Percentiles rank a stretch among this genome's conserved stretches.
Conservation (phyloP, 2,329 filamentous ascomycete genomes). For the Aspergillus persii region DNA sequence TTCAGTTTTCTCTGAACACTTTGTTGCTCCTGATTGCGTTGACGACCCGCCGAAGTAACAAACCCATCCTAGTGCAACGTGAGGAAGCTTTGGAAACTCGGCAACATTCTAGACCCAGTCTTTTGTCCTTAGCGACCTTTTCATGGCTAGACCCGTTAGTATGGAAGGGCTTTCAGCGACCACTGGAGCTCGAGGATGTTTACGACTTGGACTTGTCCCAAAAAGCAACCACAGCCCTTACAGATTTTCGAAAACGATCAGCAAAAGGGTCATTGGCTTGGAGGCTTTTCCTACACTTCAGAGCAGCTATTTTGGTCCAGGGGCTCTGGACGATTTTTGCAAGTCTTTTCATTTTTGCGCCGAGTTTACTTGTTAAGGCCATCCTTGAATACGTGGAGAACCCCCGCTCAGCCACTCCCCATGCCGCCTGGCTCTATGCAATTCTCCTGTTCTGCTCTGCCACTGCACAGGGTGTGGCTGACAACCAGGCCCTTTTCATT, state of each 20-base stretch:
- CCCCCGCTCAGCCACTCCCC: conserved; percentile 69
- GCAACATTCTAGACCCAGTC: conserved; percentile 82
- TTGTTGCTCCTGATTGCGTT: conserved; percentile 73
- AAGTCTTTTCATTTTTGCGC: conserved; percentile 82
- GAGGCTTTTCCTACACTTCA: conserved; percentile 84
- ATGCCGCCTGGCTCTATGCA: conserved; percentile 94
- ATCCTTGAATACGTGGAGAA: conserved; percentile 92
- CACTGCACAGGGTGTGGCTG: conserved; percentile 74
- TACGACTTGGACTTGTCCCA: conserved; percentile 90
- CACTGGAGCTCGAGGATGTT: conserved; percentile 78
- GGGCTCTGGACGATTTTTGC: conserved; percentile 75
- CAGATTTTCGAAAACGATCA: conserved; percentile 79
- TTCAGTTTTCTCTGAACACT: conserved; percentile 72
- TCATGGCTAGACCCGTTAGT: conserved; percentile 88
- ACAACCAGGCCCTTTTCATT: conserved; percentile 86
- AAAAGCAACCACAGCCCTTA: conserved; percentile 77
- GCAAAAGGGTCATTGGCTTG: conserved; percentile 75
- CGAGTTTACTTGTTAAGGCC: conserved; percentile 83
- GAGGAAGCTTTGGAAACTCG: conserved; percentile 83
- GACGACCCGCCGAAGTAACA: conserved; percentile 87
- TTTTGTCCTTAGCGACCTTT: conserved; percentile 85
- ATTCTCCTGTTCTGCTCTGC: conserved; percentile 84
- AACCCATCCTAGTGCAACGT: conserved; percentile 80
- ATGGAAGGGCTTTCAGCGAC: conserved; percentile 81
- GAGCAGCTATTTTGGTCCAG: conserved; percentile 70